These are phyloP conservation scores for Sarocladium brachiariae DNA, from an alignment of 2,329 filamentous ascomycete genomes.

Conservation along the genomic window DNA sequence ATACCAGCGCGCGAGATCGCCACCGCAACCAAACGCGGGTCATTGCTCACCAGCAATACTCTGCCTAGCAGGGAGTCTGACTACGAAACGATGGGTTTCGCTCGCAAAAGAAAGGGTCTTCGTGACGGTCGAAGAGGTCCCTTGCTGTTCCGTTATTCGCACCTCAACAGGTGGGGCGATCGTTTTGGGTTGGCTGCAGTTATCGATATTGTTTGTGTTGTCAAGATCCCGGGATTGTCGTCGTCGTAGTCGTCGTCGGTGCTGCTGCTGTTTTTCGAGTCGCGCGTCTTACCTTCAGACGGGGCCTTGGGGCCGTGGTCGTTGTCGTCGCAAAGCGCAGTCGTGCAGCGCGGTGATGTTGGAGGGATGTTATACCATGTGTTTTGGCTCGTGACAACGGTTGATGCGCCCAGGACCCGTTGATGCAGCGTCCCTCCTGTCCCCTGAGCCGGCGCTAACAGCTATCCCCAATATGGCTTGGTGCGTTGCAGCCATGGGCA, in stretches of 20 bases:
- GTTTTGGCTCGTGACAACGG: constrained; percentile 22
- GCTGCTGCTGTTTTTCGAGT: background rate
- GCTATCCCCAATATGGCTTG: constrained; percentile 17
- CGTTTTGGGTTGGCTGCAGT: too few species aligned
- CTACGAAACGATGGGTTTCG: too few species aligned
- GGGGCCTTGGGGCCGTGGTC: background rate
- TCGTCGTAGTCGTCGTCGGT: background rate
- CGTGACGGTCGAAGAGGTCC: background rate
- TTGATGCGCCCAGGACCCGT: constrained; percentile 15
- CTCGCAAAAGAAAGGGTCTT: too few species aligned
- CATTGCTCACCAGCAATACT: background rate
- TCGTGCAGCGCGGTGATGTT: constrained; percentile 7
- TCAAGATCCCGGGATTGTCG: background rate
- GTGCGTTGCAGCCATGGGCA: constrained; percentile 19
- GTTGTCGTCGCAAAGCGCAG: constrained; percentile 6
- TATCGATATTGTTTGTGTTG: background rate
- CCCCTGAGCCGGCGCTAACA: constrained; percentile 13
- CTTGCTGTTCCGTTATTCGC: constrained; percentile 2
- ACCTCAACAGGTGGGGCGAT: background rate
- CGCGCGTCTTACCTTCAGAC: background rate
- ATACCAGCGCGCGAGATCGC: background rate
- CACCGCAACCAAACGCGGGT: background rate
- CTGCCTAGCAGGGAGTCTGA: background rate
- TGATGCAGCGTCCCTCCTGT: constrained; percentile 8
- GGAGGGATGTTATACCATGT: constrained; percentile 9